Conservation (phyloP, 306 rosid genomes). For the Heteromeles arbutifolia region DNA sequence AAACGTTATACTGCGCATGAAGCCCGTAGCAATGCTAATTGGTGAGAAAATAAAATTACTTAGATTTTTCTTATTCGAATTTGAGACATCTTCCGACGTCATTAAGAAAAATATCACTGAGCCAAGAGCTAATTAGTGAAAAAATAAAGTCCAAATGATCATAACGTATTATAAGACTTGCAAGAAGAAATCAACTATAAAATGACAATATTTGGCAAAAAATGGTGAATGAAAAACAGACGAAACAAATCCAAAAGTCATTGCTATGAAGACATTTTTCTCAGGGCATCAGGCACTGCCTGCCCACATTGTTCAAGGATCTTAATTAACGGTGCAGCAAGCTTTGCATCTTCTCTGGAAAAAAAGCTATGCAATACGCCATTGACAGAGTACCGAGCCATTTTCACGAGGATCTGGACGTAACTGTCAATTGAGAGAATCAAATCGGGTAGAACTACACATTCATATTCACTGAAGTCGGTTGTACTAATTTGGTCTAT, state of each 20-base stretch:
- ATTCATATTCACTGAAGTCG: constrained; percentile 42
- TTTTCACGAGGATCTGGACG: constrained; percentile 38
- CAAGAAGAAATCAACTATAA: not conserved
- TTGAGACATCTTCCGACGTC: too few relatives aligned
- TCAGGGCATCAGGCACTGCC: constrained; percentile 45
- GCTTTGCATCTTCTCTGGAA: constrained; percentile 29
- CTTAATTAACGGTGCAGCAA: constrained; percentile 39
- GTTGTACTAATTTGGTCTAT: constrained; percentile 29
- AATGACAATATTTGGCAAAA: not conserved
- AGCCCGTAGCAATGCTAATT: not conserved
- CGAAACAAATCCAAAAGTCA: constrained; percentile 15
- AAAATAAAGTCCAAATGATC: not conserved
- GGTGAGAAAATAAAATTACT: not conserved
- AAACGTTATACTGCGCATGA: not conserved
- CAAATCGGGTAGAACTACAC: constrained; percentile 40
- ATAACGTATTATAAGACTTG: not conserved
- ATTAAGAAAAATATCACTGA: too few relatives aligned
- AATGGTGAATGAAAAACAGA: not conserved
- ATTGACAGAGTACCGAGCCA: constrained; percentile 52
- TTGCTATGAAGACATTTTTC: constrained; percentile 35
- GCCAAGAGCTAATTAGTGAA: not conserved
- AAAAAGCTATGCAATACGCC: constrained; percentile 55
- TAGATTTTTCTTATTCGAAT: too few relatives aligned
- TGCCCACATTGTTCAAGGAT: constrained; percentile 60
- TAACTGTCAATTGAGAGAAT: constrained; percentile 39